Evolutionary conservation across 139 green algal species (phyloP), one percentile per base, ranked within the genome.

Genomic region (Nannochloris sp.): DNA sequence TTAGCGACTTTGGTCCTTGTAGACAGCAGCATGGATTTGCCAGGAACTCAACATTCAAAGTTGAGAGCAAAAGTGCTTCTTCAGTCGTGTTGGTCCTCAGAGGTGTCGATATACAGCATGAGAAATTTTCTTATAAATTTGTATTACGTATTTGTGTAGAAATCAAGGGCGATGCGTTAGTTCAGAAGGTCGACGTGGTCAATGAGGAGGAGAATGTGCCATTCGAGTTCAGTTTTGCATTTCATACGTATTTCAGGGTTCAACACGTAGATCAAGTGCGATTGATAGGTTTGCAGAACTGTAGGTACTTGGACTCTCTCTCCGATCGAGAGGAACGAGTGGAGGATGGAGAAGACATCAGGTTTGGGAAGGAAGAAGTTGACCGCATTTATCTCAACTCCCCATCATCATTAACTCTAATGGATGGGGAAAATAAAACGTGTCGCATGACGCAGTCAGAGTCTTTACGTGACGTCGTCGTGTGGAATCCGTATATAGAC

Each of bases 171-270:
- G 16, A 19, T 53, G 16, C 46, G 16, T 21, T 53, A 9, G 18
- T 53, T 2, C 46, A 53, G 46, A 19, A 5, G n/a, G 46, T 21
- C 46, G 0, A 21, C 1, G 46, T 53, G 46, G 16, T 53, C 18
- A 53, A 53, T 12, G n/a, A 19, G 7, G 15, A 15, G 9, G 55
- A 19, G 16, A 44, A 60, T 19, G 34, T 25, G 23, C 29, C 62
- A 0, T 65, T 95, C 34, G 21, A 69, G 27, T 90, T 91, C 71
- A 93, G 85, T 0, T 54, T 72, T 3, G 87, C 87, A 3, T 74
- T 95, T 51, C 88, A 95, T 82, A 94, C 87, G n/a, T 95, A 95
- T 71, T 85, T 85, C 49, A 23, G 19, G 1, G 66, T 90, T 12
- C 62, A 60, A 19, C 44, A 70, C 69, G 11, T 40, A 2, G 12